A percentile compares a stretch with the other conserved stretches of the same genome.
These are phyloP conservation scores for Pythium phragmiticola DNA, from an alignment of 352 stramenopile genomes.

Conservation along the genomic window DNA sequence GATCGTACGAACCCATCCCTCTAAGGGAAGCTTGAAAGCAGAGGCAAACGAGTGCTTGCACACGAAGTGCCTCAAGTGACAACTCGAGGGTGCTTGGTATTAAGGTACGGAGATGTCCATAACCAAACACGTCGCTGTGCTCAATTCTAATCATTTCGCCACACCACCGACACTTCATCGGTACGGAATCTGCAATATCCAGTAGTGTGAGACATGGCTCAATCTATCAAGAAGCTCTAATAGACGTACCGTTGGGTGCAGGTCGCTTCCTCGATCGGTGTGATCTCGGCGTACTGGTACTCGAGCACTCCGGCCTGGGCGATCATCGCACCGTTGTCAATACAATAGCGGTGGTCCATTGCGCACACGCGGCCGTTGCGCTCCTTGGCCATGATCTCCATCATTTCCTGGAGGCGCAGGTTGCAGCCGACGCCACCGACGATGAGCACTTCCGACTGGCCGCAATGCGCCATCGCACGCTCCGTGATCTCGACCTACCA, in stretches of 20 bases:
- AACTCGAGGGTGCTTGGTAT: neutral
- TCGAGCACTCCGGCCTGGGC: constrained; percentile 98
- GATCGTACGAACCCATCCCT: neutral
- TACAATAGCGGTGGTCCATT: constrained; percentile 99
- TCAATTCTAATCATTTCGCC: constrained; percentile 79
- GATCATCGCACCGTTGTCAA: constrained; percentile 99
- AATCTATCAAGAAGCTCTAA: neutral
- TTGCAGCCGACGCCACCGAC: constrained; percentile 98
- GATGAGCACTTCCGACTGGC: constrained; percentile 96
- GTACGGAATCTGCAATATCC: constrained; percentile 90
- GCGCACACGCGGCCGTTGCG: constrained; percentile 93
- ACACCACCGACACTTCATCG: constrained; percentile 97
- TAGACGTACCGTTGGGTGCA: constrained; percentile 91
- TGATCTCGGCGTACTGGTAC: constrained; percentile 93
- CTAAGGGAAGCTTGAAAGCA: too few species aligned
- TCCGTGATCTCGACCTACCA: constrained; percentile 98
- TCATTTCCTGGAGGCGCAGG: constrained; percentile 95
- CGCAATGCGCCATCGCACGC: constrained; percentile 98
- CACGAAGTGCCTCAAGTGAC: neutral
- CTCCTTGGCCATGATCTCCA: constrained; percentile 96
- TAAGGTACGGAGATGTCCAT: constrained; percentile 13
- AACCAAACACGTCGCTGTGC: neutral
- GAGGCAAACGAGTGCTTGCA: too few species aligned
- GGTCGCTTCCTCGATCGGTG: constrained; percentile 89
- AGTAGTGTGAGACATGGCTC: neutral